These are phyloP conservation scores for Dalbergia cultrata DNA, from an alignment of 306 rosid genomes.

Conservation along the genomic window DNA sequence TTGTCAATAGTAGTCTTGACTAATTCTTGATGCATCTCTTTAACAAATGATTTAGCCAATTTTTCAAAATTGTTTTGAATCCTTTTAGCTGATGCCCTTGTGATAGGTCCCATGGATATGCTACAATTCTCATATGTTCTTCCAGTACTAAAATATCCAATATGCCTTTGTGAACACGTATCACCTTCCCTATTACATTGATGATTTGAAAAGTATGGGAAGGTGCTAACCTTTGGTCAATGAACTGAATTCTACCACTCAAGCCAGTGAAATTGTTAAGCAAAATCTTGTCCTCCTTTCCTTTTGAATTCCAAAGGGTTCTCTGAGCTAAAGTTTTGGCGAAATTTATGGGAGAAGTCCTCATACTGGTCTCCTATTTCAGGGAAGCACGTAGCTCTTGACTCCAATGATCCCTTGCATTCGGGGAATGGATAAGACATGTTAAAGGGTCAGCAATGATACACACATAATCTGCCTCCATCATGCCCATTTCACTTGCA, in stretches of 20 bases:
- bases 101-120: too few relatives aligned
- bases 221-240: constrained; percentile 34
- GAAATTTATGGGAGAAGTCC: constrained; percentile 44
- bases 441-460: constrained; percentile 62
- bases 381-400: constrained; percentile 51
- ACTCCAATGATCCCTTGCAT: constrained; percentile 65
- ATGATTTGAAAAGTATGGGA: constrained; percentile 49
- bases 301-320: constrained; percentile 46
- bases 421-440: constrained; percentile 58
- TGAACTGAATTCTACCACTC: constrained; percentile 45
- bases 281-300: constrained; percentile 39
- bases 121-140: too few relatives aligned
- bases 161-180: too few relatives aligned
- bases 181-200: constrained; percentile 58
- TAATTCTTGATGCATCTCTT: too few relatives aligned
- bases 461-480: constrained; percentile 63
- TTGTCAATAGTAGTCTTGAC: too few relatives aligned
- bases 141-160: too few relatives aligned
- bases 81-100: too few relatives aligned
- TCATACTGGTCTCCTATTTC: constrained; percentile 15
- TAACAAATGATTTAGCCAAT: too few relatives aligned
- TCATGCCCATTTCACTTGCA: constrained; percentile 59
- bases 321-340: constrained; percentile 41
- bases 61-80: too few relatives aligned
- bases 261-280: constrained; percentile 47